Percentiles rank a stretch among this genome's conserved stretches.
Evolutionary conservation across 306 rosid genomes (phyloP).

Genomic region (Macrotyloma uniflorum): DNA sequence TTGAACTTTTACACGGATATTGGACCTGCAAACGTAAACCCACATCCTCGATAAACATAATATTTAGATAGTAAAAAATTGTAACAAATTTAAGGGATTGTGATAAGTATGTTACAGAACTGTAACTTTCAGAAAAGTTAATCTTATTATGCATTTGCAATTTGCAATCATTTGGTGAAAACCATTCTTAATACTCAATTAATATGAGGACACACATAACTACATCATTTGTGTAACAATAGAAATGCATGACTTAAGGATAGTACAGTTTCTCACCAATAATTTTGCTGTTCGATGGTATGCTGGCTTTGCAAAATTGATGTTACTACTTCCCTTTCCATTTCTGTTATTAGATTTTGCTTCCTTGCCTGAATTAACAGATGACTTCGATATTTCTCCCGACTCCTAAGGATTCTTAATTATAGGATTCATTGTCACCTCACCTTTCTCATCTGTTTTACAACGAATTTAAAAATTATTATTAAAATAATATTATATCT

Average conservation of each 20-base stretch:
- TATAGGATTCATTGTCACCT: conserved; percentile 39
- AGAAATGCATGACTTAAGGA: conserved; percentile 15
- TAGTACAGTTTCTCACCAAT: conserved; percentile 53
- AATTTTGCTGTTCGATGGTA: conserved; percentile 50
- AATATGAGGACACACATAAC: neutral
- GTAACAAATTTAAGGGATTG: neutral
- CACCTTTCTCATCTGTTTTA: conserved; percentile 45
- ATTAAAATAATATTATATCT: too few relatives aligned
- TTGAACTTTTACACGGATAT: conserved; percentile 40
- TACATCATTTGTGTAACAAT: neutral
- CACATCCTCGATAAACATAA: conserved; percentile 29
- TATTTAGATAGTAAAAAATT: too few relatives aligned
- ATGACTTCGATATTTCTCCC: conserved; percentile 40
- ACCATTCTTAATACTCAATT: neutral
- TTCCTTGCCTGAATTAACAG: conserved; percentile 35
- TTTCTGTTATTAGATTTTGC: conserved; percentile 40
- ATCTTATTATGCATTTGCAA: conserved; percentile 25
- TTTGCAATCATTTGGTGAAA: conserved; percentile 10
- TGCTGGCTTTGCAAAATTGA: conserved; percentile 42
- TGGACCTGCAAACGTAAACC: conserved; percentile 41
- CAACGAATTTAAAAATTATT: too few relatives aligned
- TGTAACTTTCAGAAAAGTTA: neutral
- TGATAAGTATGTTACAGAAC: conserved; percentile 12
- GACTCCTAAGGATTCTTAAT: conserved; percentile 42
- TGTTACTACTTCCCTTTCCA: conserved; percentile 29